Conservation (phyloP, 192 early-diverging fungal genomes). For the Umbelopsis ramanniana region DNA sequence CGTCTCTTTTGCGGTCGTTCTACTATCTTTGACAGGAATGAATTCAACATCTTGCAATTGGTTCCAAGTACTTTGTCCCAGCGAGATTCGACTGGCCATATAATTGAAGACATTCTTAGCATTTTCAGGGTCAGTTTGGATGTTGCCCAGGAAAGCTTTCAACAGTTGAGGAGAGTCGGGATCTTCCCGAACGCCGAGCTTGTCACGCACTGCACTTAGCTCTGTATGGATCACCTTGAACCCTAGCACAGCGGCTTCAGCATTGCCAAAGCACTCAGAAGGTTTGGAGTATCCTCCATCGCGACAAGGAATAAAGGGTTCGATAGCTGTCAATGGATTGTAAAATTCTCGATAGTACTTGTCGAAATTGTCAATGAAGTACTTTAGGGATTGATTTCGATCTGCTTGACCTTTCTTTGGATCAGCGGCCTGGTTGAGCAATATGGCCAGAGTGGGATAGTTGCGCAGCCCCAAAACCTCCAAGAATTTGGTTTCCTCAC, state of each 20-base stretch:
- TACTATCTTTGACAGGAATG: constrained; percentile 58
- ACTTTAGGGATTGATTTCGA: constrained; percentile 60
- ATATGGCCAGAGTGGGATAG: constrained; percentile 40
- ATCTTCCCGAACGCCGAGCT: constrained; percentile 67
- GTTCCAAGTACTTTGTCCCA: constrained; percentile 59
- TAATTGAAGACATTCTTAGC: constrained; percentile 70
- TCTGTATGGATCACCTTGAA: constrained; percentile 67
- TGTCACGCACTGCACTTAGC: constrained; percentile 52
- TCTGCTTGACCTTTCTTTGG: constrained; percentile 23
- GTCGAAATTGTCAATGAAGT: constrained; percentile 75
- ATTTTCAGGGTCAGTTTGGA: constrained; percentile 35
- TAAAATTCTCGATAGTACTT: constrained; percentile 54
- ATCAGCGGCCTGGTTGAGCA: constrained; percentile 48
- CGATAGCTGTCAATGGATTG: background rate
- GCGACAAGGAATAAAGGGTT: constrained; percentile 60
- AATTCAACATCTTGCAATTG: constrained; percentile 56
- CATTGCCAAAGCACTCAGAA: constrained; percentile 65
- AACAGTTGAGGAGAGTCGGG: constrained; percentile 52
- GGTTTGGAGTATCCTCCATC: constrained; percentile 55
- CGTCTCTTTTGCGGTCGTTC: constrained; percentile 11
- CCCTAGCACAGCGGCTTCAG: constrained; percentile 62
- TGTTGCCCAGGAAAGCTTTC: constrained; percentile 39
- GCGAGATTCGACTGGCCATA: constrained; percentile 65
- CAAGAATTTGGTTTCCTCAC: constrained; percentile 52
- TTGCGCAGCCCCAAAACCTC: constrained; percentile 52